These are phyloP conservation scores for Sicyos edulis DNA, from an alignment of 306 rosid species.

Conservation along the genomic window DNA sequence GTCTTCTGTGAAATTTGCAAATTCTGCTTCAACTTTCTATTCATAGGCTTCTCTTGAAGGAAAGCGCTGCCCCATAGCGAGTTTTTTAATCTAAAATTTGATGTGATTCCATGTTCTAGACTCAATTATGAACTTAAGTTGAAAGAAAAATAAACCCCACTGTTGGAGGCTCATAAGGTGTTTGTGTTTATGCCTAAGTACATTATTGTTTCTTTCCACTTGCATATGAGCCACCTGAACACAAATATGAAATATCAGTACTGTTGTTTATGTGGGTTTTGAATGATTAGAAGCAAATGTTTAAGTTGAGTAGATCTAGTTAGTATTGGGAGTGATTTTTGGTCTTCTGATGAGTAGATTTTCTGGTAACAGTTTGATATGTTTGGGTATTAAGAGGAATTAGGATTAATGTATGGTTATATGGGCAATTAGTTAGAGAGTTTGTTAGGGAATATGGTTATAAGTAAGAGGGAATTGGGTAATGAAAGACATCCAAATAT, in stretches of 20 bases:
- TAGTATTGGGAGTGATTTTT: not conserved
- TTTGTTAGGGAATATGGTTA: too few species aligned
- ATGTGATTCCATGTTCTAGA: not conserved
- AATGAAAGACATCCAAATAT: too few species aligned
- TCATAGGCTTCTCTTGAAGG: not conserved
- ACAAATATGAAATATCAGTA: not conserved
- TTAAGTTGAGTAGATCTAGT: not conserved
- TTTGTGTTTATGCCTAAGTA: not conserved
- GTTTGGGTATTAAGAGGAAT: too few species aligned
- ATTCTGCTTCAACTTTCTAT: not conserved
- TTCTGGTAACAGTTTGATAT: not conserved
- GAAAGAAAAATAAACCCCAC: not conserved
- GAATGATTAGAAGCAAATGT: constrained; percentile 1
- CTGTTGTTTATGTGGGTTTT: not conserved
- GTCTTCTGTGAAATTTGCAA: not conserved
- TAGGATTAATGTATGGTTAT: too few species aligned
- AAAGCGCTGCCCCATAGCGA: not conserved
- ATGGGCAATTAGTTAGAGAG: too few species aligned
- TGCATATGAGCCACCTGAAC: not conserved
- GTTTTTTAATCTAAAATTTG: not conserved
- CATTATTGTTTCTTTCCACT: not conserved
- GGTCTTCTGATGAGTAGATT: not conserved
- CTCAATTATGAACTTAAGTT: not conserved
- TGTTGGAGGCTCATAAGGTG: not conserved
- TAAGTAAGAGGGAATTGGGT: too few species aligned